phyloP scores from a whole-genome alignment of 2,329 filamentous ascomycete genomes.

The Ascochyta viciae-villosae region DNA sequence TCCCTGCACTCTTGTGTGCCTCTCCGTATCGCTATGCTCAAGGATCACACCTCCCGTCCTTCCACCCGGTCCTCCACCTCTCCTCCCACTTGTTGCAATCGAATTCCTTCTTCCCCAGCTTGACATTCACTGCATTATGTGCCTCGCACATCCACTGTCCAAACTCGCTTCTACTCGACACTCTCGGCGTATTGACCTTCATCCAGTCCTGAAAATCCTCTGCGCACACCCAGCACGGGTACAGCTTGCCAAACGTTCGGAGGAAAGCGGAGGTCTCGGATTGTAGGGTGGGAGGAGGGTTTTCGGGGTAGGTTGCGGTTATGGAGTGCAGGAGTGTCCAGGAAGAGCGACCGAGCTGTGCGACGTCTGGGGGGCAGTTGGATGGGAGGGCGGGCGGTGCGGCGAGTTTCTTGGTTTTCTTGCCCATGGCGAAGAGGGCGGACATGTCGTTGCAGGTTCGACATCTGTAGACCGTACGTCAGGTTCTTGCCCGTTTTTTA shows the following conservation, averaged over 20 bases:
- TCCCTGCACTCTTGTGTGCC: background rate
- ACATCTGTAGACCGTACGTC: conserved; percentile 59
- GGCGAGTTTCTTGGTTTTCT: conserved; percentile 33
- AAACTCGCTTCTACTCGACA: conserved; percentile 70
- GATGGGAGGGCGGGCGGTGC: conserved; percentile 46
- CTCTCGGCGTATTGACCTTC: conserved; percentile 69
- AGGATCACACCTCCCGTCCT: conserved; percentile 70
- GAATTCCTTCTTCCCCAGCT: conserved; percentile 89
- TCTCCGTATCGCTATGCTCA: conserved; percentile 1
- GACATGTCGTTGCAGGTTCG: conserved; percentile 71
- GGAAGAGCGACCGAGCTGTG: conserved; percentile 81
- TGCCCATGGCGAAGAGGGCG: conserved; percentile 60
- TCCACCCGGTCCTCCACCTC: conserved; percentile 91
- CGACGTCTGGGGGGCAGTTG: conserved; percentile 91
- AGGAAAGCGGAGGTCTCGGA: conserved; percentile 80
- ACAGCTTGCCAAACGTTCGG: conserved; percentile 79
- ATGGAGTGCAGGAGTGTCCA: conserved; percentile 96
- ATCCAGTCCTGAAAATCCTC: conserved; percentile 90
- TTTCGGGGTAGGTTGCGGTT: conserved; percentile 81
- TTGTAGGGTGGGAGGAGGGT: conserved; percentile 73
- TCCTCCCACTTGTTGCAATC: conserved; percentile 93
- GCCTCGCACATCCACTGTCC: conserved; percentile 84
- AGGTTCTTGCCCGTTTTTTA: background rate
- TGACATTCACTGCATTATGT: conserved; percentile 86
- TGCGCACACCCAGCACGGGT: conserved; percentile 95